Evolutionary conservation across 495 filamentous ascomycete species (phyloP).

Genomic region (Xylaria nigripes): DNA sequence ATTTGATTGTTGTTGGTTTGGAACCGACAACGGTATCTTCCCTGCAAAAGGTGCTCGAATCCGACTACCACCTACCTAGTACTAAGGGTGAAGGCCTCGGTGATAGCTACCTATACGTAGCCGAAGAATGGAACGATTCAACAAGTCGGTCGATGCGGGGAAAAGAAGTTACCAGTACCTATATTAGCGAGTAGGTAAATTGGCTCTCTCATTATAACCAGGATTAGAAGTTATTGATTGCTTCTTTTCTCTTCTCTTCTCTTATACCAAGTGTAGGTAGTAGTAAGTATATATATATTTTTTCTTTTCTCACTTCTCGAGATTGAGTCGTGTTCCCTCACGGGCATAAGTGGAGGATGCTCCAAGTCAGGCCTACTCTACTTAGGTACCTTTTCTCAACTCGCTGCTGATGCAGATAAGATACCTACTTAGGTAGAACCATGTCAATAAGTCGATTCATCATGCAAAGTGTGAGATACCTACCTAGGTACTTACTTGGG

Average conservation of each 20-base stretch:
- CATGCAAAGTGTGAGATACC: too few species aligned
- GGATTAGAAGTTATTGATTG: background rate
- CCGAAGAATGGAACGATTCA: constrained; percentile 51
- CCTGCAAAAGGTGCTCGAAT: too few species aligned
- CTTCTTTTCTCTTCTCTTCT: background rate
- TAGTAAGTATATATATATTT: too few species aligned
- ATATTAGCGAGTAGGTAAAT: background rate
- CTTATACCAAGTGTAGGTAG: background rate
- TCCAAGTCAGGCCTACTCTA: constrained; percentile 44
- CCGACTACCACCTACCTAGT: too few species aligned
- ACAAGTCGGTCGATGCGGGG: constrained; percentile 65
- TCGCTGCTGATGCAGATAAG: constrained; percentile 73
- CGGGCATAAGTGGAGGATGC: constrained; percentile 65
- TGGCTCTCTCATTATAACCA: background rate
- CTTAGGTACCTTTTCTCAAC: too few species aligned
- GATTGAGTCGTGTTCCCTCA: constrained; percentile 58
- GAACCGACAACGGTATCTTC: too few species aligned
- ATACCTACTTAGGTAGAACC: too few species aligned
- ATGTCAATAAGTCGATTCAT: too few species aligned
- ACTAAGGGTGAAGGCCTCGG: constrained; percentile 57
- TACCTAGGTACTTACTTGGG: too few species aligned
- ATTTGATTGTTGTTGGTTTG: too few species aligned
- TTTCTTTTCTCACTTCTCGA: constrained; percentile 60
- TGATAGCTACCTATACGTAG: constrained; percentile 57
- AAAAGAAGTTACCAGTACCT: constrained; percentile 70